Conservation (phyloP, 257 asterid genomes). For the Nyctanthes arbortristis region DNA sequence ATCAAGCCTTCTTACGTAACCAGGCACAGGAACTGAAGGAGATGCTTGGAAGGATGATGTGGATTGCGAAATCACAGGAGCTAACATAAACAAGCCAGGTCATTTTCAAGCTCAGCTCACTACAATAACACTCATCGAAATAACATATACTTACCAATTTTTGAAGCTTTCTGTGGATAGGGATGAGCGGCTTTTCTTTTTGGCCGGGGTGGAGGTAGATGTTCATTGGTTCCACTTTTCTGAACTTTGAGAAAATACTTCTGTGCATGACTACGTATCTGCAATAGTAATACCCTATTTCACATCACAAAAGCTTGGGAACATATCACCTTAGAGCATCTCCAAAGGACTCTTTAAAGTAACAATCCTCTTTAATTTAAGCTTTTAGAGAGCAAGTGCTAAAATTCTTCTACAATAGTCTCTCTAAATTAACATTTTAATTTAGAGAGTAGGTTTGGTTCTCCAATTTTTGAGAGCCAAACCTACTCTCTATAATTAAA, state of each 20-base stretch:
- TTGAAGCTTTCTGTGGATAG: conserved; percentile 91
- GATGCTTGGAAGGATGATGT: conserved; percentile 51
- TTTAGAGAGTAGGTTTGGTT: too few species aligned
- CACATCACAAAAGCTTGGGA: neutral
- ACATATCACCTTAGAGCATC: conserved; percentile 1
- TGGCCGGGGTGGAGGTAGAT: conserved; percentile 96
- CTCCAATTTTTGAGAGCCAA: too few species aligned
- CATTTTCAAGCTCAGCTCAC: conserved; percentile 16
- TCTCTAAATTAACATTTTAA: too few species aligned
- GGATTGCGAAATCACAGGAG: conserved; percentile 55
- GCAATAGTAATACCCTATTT: conserved; percentile 26
- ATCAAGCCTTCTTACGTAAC: conserved; percentile 42
- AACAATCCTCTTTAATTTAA: too few species aligned
- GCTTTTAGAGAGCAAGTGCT: too few species aligned
- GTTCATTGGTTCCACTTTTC: conserved; percentile 86
- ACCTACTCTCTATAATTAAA: too few species aligned
- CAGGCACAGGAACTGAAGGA: conserved; percentile 53
- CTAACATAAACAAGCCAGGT: conserved; percentile 29
- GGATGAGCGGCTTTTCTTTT: conserved; percentile 97
- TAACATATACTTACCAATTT: conserved; percentile 41
- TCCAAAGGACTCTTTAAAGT: too few species aligned
- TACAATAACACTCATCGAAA: conserved; percentile 2
- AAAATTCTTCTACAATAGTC: too few species aligned
- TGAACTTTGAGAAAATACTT: conserved; percentile 88
- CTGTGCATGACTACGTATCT: conserved; percentile 99